Conservation (phyloP, 352 stramenopile species). For the Stramenopiles sp. region DNA sequence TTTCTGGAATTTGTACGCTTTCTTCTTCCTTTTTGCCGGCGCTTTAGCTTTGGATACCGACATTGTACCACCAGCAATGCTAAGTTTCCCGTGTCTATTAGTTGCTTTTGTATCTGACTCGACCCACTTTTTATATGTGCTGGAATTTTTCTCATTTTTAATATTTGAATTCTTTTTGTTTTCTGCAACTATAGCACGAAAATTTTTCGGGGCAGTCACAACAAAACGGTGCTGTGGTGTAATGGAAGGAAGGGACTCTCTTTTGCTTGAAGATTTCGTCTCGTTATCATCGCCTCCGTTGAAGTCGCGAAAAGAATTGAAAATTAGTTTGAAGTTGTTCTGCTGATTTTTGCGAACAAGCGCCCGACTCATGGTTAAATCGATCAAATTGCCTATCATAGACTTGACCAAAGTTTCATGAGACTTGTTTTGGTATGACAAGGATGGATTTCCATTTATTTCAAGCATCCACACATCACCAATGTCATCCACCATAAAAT, state of each 20-base stretch:
- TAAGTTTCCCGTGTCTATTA: no score
- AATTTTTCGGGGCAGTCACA: not conserved
- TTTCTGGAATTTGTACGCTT: not conserved
- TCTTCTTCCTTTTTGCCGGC: not conserved
- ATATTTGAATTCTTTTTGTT: not conserved
- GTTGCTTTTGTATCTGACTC: no score
- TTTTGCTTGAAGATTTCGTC: not conserved
- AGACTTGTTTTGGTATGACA: constrained; percentile 4
- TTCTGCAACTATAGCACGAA: not conserved
- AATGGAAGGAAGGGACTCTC: not conserved
- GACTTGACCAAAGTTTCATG: not conserved
- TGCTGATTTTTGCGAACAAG: not conserved
- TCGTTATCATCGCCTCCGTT: not conserved
- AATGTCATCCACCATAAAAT: constrained; percentile 9
- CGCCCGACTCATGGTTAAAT: not conserved
- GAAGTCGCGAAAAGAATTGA: not conserved
- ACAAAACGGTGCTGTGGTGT: not conserved
- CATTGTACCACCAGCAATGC: no score
- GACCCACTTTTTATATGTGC: no score
- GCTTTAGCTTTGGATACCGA: no score
- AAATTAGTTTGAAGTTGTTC: not conserved
- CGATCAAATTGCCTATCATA: constrained; percentile 10
- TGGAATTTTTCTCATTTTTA: no score
- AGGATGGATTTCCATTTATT: constrained; percentile 9
- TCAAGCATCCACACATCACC: constrained; percentile 9